phyloP scores from a whole-genome alignment of 768 basidiomycete species.

The Tulasnella sp. region DNA sequence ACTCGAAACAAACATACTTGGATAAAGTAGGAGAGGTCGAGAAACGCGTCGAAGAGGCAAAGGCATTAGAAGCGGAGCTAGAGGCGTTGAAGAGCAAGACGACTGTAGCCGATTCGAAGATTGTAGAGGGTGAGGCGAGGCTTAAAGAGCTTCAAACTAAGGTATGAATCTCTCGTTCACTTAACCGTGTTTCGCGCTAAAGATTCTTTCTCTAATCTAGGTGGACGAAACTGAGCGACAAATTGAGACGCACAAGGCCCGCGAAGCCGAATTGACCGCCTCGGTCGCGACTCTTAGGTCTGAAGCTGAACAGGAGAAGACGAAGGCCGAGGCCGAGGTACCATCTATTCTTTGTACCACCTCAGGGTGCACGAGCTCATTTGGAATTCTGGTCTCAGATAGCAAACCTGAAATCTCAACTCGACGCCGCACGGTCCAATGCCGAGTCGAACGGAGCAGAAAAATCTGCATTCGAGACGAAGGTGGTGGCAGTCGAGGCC shows the following conservation, averaged over 20 bases:
- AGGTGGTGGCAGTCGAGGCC: not conserved
- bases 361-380: not conserved
- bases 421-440: not conserved
- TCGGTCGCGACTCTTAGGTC: not conserved
- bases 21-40: not conserved
- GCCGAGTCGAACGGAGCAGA: not conserved
- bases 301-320: not conserved
- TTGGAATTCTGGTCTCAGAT: not conserved
- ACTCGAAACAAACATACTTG: not conserved
- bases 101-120: not conserved
- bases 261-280: not conserved
- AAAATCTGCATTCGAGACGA: not conserved
- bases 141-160: constrained; percentile 5
- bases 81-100: not conserved
- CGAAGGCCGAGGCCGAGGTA: constrained; percentile 1
- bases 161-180: not conserved
- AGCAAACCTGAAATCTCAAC: not conserved
- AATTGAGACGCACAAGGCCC: not conserved
- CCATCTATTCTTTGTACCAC: not conserved
- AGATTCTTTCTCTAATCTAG: not conserved
- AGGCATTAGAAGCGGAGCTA: not conserved
- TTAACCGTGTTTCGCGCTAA: not conserved
- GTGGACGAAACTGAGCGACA: not conserved
- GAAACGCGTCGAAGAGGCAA: not conserved
- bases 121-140: not conserved